These are phyloP conservation scores for Secale cereale DNA, from an alignment of 176 grass and related monocot genomes.

Conservation along the genomic window DNA sequence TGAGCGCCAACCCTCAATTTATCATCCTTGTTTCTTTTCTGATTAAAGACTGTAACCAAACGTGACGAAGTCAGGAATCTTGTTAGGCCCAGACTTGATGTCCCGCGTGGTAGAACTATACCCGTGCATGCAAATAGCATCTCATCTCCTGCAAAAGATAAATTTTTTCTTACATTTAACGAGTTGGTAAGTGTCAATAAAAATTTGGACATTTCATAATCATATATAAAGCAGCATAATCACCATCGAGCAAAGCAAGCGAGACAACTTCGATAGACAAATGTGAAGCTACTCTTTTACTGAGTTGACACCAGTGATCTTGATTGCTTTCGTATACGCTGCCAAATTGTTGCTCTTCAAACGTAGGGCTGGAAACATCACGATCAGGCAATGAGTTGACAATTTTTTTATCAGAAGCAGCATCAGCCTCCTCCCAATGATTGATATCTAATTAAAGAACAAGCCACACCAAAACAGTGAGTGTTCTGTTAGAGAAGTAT, in stretches of 20 bases:
- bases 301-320: neutral
- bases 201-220: neutral
- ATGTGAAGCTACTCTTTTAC: neutral
- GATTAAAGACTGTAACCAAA: neutral
- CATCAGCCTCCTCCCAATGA: neutral
- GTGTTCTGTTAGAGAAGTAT: neutral
- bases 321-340: neutral
- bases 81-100: neutral
- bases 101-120: neutral
- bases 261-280: neutral
- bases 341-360: neutral
- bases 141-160: neutral
- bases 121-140: conserved; percentile 6
- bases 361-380: neutral
- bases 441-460: neutral
- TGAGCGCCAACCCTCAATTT: conserved; percentile 19
- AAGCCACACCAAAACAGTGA: neutral
- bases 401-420: neutral
- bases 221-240: neutral
- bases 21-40: conserved; percentile 19
- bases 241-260: conserved; percentile 13
- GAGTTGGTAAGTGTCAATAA: neutral
- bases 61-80: conserved; percentile 30
- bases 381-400: neutral
- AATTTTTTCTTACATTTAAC: neutral